Evolutionary conservation across 2,329 filamentous ascomycete species (phyloP), one percentile per base, ranked within the genome.

Genomic region (Kalaharituber pfeilii): DNA sequence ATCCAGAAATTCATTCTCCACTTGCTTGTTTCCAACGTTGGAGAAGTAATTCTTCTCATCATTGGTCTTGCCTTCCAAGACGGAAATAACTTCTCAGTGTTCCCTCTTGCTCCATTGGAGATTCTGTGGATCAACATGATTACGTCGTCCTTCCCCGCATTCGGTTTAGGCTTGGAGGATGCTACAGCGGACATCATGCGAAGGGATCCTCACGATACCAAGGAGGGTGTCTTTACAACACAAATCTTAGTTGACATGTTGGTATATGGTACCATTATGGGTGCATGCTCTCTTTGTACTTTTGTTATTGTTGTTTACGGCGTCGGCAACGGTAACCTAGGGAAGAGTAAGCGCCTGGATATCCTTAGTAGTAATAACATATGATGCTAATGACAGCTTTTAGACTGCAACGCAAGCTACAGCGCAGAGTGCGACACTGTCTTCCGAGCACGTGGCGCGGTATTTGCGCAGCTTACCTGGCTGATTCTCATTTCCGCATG

Each of bases 61-160:
- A 72, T 77, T 26, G 77, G 76, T 55, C 71, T 79, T 8, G 75
- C 70, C 0, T 79, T 79, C 68, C 76, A 78, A 63, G 76, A 79
- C 59, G 51, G 50, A 4, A 69, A 68, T 13, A 66, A 68, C 1
- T 66, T 75, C 29, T 78, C 75, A 3, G 76, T 79, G 3, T 79
- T 78, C 62, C 76, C 76, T 0, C 69, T 79, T 6, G 72, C 74
- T 5, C 76, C 76, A 2, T 70, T 79, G 8, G 73, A 79, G 58
- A 77, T 79, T 58, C 70, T 79, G 25, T 80, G 76, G 77, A 75
- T 80, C 62, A 80, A 79, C 62, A 79, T 80, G 76, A 69, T 79
- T 53, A 80, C 77, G 0, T 77, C 70, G 45, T 84, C 82, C 1
- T 70, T 78, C 58, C 76, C 76, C 2, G 77, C 77, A 49, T 77